phyloP scores from a whole-genome alignment of 1,284 basidiomycete species.

The Papiliotrema nemorosa region DNA sequence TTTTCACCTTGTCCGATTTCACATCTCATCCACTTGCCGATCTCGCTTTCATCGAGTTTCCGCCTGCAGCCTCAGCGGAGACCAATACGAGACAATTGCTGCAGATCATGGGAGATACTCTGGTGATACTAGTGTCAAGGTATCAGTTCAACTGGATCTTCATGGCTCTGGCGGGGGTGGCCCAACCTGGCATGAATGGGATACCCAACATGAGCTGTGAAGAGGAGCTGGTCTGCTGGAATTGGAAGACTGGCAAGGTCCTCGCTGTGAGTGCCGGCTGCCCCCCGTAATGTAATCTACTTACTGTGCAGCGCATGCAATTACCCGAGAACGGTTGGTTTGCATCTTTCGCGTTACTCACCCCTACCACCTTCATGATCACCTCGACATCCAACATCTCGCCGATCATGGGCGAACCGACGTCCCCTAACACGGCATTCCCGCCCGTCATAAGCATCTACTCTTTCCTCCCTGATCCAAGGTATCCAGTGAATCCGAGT shows the following conservation, averaged over 20 bases:
- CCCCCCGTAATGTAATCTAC: too few species aligned
- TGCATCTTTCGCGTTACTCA: constrained; percentile 28
- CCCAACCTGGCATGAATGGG: constrained; percentile 11
- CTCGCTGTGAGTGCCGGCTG: constrained; percentile 38
- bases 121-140: constrained; percentile 39
- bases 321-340: constrained; percentile 33
- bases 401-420: constrained; percentile 1
- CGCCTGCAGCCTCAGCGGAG: constrained; percentile 20
- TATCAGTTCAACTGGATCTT: constrained; percentile 28
- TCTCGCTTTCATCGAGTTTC: constrained; percentile 35
- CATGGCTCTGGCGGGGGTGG: constrained; percentile 25
- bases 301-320: constrained; percentile 24
- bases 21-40: constrained; percentile 43
- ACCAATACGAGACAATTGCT: constrained; percentile 41
- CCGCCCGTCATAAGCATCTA: constrained; percentile 41
- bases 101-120: constrained; percentile 45
- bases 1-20: constrained; percentile 41
- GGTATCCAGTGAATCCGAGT: constrained; percentile 14
- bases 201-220: constrained; percentile 8
- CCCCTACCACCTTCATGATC: constrained; percentile 34
- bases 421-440: constrained; percentile 10
- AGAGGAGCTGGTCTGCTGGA: constrained; percentile 46
- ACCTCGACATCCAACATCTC: constrained; percentile 28
- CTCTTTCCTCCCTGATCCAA: constrained; percentile 29
- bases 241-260: constrained; percentile 47